These are phyloP conservation scores for Trichoderma sp. DNA, from an alignment of 2,329 filamentous ascomycete species.

Conservation along the genomic window DNA sequence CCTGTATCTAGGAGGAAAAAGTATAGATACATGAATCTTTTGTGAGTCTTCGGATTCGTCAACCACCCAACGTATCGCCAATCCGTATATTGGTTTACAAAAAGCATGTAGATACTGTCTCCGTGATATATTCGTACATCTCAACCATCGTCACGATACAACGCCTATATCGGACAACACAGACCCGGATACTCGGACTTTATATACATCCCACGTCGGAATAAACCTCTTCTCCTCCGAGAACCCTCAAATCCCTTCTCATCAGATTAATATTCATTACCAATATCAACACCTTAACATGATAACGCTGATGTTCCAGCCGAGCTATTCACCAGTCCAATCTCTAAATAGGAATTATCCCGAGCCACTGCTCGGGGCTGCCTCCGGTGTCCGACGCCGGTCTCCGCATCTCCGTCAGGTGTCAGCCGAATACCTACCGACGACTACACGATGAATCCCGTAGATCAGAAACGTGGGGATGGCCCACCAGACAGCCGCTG, in stretches of 20 bases:
- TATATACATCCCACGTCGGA: neutral
- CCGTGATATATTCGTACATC: neutral
- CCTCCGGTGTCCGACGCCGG: neutral
- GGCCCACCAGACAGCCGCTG: neutral
- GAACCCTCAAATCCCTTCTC: neutral
- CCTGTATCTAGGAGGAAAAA: no score
- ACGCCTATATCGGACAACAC: neutral
- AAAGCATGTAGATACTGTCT: neutral
- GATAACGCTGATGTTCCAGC: neutral
- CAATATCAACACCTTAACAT: neutral
- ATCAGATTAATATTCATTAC: neutral
- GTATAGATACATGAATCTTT: no score
- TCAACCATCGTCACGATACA: neutral
- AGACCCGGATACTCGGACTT: neutral
- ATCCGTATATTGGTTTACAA: neutral
- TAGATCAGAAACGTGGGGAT: neutral
- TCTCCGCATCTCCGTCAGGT: neutral
- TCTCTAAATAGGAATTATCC: neutral
- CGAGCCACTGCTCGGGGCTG: neutral
- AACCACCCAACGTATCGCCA: neutral
- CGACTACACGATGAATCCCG: neutral
- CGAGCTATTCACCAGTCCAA: neutral
- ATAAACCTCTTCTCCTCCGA: neutral
- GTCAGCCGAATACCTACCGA: neutral
- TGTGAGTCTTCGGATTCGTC: no score